Conservation (phyloP, 345 rosid species). For the Cardiospermum halicacabum region DNA sequence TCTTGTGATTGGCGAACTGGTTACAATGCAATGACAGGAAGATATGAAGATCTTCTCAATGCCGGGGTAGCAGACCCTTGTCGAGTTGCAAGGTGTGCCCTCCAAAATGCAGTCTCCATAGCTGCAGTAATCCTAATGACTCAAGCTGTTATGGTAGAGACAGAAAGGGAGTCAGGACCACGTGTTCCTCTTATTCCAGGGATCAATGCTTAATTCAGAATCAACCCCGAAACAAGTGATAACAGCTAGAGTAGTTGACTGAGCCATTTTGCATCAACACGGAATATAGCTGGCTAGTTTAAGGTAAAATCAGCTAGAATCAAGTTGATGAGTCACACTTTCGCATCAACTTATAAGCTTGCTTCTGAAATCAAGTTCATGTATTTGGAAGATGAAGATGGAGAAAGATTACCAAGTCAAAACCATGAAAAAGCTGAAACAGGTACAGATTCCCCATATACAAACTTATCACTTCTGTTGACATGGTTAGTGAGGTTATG, state of each 20-base stretch:
- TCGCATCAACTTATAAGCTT: neutral
- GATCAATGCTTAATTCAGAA: slow-evolving; percentile 34
- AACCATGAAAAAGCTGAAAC: neutral
- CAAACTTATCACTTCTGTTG: neutral
- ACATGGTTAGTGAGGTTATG: neutral
- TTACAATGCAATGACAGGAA: slow-evolving; percentile 73
- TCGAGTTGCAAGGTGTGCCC: slow-evolving; percentile 71
- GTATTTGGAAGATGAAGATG: neutral
- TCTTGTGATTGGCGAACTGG: slow-evolving; percentile 58
- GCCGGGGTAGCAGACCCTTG: slow-evolving; percentile 77
- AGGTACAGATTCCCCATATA: neutral
- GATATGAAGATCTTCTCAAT: slow-evolving; percentile 64
- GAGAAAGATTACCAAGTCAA: neutral
- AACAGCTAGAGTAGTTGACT: neutral
- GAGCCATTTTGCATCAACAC: neutral
- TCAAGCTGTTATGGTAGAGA: slow-evolving; percentile 80
- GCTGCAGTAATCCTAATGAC: slow-evolving; percentile 74
- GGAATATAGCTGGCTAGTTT: neutral
- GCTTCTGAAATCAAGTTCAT: neutral
- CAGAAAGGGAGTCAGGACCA: slow-evolving; percentile 55
- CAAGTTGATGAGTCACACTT: neutral
- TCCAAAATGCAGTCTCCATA: slow-evolving; percentile 77
- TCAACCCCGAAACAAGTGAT: neutral
- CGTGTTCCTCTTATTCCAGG: slow-evolving; percentile 68
- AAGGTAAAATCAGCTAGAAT: neutral